A percentile compares a stretch with the other conserved stretches of the same genome.
These are phyloP conservation scores for Metschnikowia noctiluminum DNA, from an alignment of 805 yeast species.

Conservation along the genomic window DNA sequence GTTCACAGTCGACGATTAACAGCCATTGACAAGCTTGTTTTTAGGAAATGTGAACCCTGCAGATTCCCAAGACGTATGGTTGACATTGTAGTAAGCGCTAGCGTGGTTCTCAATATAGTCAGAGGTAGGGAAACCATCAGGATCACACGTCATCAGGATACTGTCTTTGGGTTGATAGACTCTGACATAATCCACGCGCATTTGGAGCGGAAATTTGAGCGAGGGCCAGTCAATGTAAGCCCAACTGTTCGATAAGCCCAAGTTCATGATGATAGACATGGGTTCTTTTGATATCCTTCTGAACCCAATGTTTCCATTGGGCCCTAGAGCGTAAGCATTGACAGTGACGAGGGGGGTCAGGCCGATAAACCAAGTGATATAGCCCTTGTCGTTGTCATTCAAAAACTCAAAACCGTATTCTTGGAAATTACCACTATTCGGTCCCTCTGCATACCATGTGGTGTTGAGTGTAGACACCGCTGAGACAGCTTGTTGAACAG, in stretches of 20 bases:
- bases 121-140: slow-evolving; percentile 33
- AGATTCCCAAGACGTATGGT: slow-evolving; percentile 34
- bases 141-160: slow-evolving; percentile 35
- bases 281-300: slow-evolving; percentile 37
- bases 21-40: slow-evolving; percentile 29
- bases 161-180: slow-evolving; percentile 37
- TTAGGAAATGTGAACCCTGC: slow-evolving; percentile 57
- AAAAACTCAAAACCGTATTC: slow-evolving; percentile 73
- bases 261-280: slow-evolving; percentile 36
- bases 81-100: slow-evolving; percentile 32
- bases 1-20: slow-evolving; percentile 9
- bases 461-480: slow-evolving; percentile 75
- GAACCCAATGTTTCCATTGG: slow-evolving; percentile 38
- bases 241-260: slow-evolving; percentile 42
- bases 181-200: slow-evolving; percentile 39
- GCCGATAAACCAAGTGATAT: slow-evolving; percentile 85
- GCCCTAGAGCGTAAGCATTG: slow-evolving; percentile 34
- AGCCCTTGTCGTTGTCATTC: slow-evolving; percentile 66
- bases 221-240: slow-evolving; percentile 35
- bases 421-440: slow-evolving; percentile 55
- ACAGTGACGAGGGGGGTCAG: slow-evolving; percentile 38
- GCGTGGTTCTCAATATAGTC: slow-evolving; percentile 33
- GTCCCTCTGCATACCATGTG: slow-evolving; percentile 76
- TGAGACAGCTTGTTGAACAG: slow-evolving; percentile 89
- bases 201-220: slow-evolving; percentile 32